Base-by-base conservation (phyloP, 2,329 filamentous ascomycete genomes). In the Cryphonectria nitschkei region DNA sequence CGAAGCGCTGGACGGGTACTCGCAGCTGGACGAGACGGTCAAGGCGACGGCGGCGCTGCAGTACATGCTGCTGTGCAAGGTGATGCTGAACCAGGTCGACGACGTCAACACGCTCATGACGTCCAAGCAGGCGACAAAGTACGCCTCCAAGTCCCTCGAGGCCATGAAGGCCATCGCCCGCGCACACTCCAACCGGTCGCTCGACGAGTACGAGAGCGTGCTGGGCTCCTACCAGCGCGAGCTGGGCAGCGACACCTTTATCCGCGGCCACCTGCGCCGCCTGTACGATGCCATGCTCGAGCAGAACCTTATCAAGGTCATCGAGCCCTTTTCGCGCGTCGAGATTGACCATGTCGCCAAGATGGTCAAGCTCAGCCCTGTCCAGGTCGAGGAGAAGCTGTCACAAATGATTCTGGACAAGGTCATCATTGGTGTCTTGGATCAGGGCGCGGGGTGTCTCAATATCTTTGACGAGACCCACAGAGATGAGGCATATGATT, bases 361-460 rank as follows among this genome's bases (percentile, higher is more conserved):
- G 86, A 97, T 98, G 92, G 96, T 99, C 67, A 95, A 95, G 54
- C 87, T 99, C 73, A 96, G 98, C 81, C 97, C 93, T 37, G 92
- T 94, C 81, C 95, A 98, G 84, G 96, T 99, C 72, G 97, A 99
- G 89, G 90, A 95, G 77, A 99, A 99, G 87, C 87, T 99, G 74
- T 97, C 93, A 62, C 97, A 99, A 87, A 99, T 99, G 97, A 99
- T 99, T 79, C 88, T 99, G 72, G 96, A 99, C 85, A 98, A 98
- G 87, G 94, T 98, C 78, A 98, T 99, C 79, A 94, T 98, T 76
- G 96, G 97, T 72, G 96, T 99, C 69, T 84, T 99, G 76, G 96
- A 99, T 81, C 96, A 99, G 83, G 96, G 96, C 65, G 93, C 94
- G n/a, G 95, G 95, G 54, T 98, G 97, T 81, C 87, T 99, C 80